Conservation (phyloP, 305 asterid genomes). For the Fraxinus dipetala region DNA sequence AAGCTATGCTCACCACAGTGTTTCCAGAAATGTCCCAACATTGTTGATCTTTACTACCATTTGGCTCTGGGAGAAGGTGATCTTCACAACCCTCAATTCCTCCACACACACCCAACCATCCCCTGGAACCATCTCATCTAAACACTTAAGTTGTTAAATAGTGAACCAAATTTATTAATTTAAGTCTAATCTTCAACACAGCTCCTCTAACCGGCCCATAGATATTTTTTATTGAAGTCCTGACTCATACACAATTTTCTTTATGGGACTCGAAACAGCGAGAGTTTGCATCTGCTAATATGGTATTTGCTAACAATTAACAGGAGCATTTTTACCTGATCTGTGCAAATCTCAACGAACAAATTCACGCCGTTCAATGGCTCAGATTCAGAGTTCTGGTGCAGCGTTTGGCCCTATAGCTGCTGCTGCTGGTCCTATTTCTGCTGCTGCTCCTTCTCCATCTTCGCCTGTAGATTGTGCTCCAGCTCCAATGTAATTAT, state of each 20-base stretch:
- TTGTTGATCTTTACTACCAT: slow-evolving; percentile 50
- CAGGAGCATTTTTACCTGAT: slow-evolving; percentile 17
- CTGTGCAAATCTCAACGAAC: neutral
- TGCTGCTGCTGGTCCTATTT: neutral
- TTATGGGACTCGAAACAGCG: neutral
- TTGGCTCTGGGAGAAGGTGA: slow-evolving; percentile 62
- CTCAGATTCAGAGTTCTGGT: slow-evolving; percentile 4
- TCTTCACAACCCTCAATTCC: too few species aligned
- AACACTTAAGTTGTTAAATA: too few species aligned
- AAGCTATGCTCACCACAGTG: slow-evolving; percentile 50
- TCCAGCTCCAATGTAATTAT: slow-evolving; percentile 12
- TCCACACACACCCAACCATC: neutral
- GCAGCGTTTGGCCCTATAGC: neutral
- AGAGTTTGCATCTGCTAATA: neutral
- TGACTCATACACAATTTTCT: neutral
- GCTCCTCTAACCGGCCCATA: too few species aligned
- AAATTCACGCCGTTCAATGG: slow-evolving; percentile 3
- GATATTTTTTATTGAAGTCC: neutral
- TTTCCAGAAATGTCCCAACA: slow-evolving; percentile 54
- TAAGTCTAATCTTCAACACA: too few species aligned
- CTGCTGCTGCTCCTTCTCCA: neutral
- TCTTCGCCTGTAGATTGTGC: neutral
- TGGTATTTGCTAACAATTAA: neutral
- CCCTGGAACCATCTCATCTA: neutral
- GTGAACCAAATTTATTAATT: too few species aligned